Evolutionary conservation across 768 basidiomycete species (phyloP).

Genomic region (Dictyophora rubrovolvata): DNA sequence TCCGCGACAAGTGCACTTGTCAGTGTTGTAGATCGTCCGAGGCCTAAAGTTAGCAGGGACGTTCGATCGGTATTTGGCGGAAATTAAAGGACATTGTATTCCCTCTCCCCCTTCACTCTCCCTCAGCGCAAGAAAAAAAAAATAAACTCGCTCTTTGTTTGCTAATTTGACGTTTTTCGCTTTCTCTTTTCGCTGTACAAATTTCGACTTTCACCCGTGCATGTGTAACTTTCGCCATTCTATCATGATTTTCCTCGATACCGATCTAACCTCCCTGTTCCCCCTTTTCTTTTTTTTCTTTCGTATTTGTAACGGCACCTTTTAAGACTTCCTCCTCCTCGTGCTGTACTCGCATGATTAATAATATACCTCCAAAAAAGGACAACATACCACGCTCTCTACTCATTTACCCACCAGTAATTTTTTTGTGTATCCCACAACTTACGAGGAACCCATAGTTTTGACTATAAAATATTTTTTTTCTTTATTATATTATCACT

Average conservation of each 20-base stretch:
- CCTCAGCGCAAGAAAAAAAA: background rate
- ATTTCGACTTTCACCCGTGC: background rate
- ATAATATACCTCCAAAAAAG: background rate
- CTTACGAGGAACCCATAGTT: background rate
- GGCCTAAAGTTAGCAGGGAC: constrained; percentile 9
- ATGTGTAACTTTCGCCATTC: background rate
- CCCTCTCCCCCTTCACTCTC: background rate
- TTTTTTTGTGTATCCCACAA: background rate
- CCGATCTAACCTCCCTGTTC: background rate
- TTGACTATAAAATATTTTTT: background rate
- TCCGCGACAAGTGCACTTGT: background rate
- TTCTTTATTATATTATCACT: too few species aligned
- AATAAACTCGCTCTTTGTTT: background rate
- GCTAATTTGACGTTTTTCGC: too few species aligned
- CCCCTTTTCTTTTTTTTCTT: background rate
- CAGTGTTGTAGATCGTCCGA: constrained; percentile 12
- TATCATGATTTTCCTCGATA: background rate
- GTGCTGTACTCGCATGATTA: background rate
- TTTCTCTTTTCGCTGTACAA: background rate
- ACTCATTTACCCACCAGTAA: background rate
- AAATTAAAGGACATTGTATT: background rate
- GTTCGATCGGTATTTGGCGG: constrained; percentile 8
- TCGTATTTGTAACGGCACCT: background rate
- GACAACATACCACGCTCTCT: background rate
- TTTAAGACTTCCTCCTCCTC: background rate